phyloP scores from a whole-genome alignment of 2,329 filamentous ascomycete species.

The Cytospora mali region DNA sequence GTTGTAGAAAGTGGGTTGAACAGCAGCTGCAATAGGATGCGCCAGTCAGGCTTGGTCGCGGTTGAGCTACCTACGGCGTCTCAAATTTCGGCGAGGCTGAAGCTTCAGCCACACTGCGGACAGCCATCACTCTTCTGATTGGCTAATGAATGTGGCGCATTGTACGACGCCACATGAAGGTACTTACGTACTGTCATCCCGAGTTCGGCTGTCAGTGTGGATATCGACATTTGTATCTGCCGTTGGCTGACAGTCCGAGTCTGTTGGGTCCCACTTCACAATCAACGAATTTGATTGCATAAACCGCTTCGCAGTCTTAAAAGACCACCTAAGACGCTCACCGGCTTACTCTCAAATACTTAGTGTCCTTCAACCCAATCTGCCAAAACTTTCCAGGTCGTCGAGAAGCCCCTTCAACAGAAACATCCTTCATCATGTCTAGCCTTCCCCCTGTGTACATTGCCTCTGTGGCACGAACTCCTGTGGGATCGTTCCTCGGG shows the following conservation, averaged over 20 bases:
- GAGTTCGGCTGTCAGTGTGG: conserved; percentile 24
- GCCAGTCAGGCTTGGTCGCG: conserved; percentile 15
- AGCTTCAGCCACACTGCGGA: conserved; percentile 13
- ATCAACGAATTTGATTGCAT: conserved; percentile 4
- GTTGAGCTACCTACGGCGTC: conserved; percentile 16
- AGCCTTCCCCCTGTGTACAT: conserved; percentile 90
- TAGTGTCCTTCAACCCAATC: neutral
- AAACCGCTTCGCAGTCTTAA: conserved; percentile 1
- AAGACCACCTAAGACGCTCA: conserved; percentile 10
- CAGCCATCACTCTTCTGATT: conserved; percentile 1
- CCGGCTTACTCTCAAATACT: neutral
- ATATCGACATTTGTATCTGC: conserved; percentile 6
- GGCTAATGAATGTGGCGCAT: conserved; percentile 3
- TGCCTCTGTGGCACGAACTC: conserved; percentile 87
- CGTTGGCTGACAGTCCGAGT: conserved; percentile 11
- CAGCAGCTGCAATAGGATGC: neutral
- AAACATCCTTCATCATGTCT: conserved; percentile 61
- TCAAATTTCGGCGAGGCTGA: conserved; percentile 30
- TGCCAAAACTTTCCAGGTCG: conserved; percentile 9
- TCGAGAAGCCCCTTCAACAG: conserved; percentile 10
- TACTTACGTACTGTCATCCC: conserved; percentile 2
- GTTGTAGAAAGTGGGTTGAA: conserved; percentile 1
- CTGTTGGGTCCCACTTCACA: conserved; percentile 15
- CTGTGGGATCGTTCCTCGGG: conserved; percentile 93
- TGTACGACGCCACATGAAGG: conserved; percentile 8